These are phyloP conservation scores for Akanthomyces lecanii DNA, from an alignment of 2,329 filamentous ascomycete genomes.

Conservation along the genomic window DNA sequence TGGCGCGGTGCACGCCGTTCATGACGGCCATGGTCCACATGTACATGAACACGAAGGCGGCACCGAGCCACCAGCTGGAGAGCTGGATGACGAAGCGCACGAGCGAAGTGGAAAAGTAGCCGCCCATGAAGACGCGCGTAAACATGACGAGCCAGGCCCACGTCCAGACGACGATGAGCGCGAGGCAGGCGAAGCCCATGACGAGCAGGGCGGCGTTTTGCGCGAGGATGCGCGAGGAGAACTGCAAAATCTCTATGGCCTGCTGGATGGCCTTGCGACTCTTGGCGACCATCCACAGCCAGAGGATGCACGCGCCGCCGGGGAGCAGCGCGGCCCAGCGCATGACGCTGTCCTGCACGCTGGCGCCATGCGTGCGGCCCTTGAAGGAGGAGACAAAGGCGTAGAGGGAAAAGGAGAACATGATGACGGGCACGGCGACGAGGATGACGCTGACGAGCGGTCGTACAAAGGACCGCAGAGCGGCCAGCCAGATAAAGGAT, in stretches of 20 bases:
- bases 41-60: slow-evolving; percentile 88
- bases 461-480: slow-evolving; percentile 82
- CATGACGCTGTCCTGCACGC: slow-evolving; percentile 85
- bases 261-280: slow-evolving; percentile 76
- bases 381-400: slow-evolving; percentile 87
- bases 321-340: slow-evolving; percentile 80
- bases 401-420: slow-evolving; percentile 87
- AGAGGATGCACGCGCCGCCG: slow-evolving; percentile 65
- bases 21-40: slow-evolving; percentile 90
- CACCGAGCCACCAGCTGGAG: slow-evolving; percentile 93
- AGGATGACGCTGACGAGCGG: slow-evolving; percentile 78
- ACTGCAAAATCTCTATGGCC: slow-evolving; percentile 85
- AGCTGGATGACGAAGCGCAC: slow-evolving; percentile 73
- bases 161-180: slow-evolving; percentile 77
- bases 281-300: slow-evolving; percentile 79
- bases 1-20: slow-evolving; percentile 82
- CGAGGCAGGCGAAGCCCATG: slow-evolving; percentile 76
- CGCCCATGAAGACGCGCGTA: slow-evolving; percentile 89
- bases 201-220: slow-evolving; percentile 78
- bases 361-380: slow-evolving; percentile 66
- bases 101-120: slow-evolving; percentile 65
- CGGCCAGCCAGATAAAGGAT: slow-evolving; percentile 83
- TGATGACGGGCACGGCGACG: slow-evolving; percentile 77
- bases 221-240: slow-evolving; percentile 80
- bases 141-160: slow-evolving; percentile 98